Percentiles rank a stretch among this genome's conserved stretches.
phyloP scores from a whole-genome alignment of 441 rosid species.

The Aquilaria agallochum region DNA sequence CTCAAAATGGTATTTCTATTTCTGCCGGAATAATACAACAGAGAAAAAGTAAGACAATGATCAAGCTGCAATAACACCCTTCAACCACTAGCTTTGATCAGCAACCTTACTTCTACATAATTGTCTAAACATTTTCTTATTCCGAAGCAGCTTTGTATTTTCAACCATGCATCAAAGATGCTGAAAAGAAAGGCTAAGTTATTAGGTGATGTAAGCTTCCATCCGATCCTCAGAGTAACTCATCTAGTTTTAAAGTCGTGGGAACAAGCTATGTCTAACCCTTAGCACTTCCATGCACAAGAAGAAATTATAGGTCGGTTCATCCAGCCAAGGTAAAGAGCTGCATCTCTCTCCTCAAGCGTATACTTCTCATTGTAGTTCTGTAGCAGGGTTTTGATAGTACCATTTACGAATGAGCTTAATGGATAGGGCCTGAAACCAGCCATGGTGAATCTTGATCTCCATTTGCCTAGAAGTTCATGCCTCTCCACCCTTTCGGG shows the following conservation, averaged over 20 bases:
- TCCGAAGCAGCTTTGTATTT: too few species aligned
- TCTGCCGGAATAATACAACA: too few species aligned
- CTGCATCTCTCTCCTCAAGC: slow-evolving; percentile 79
- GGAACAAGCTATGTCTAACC: not conserved
- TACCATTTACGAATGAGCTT: slow-evolving; percentile 64
- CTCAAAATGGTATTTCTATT: too few species aligned
- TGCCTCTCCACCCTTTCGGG: slow-evolving; percentile 89
- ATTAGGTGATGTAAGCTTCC: too few species aligned
- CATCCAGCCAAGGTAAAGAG: slow-evolving; percentile 88
- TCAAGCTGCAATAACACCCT: slow-evolving; percentile 6
- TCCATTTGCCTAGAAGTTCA: slow-evolving; percentile 85
- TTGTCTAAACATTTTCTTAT: too few species aligned
- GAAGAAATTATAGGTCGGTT: slow-evolving; percentile 58
- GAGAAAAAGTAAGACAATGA: too few species aligned
- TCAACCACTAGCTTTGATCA: slow-evolving; percentile 1
- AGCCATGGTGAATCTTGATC: slow-evolving; percentile 76
- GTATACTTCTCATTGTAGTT: slow-evolving; percentile 60
- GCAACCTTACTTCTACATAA: not conserved
- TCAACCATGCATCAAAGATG: too few species aligned
- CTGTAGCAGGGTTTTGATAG: slow-evolving; percentile 62
- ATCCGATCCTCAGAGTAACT: too few species aligned
- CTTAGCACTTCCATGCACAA: slow-evolving; percentile 78
- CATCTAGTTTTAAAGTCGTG: too few species aligned
- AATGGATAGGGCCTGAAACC: slow-evolving; percentile 72
- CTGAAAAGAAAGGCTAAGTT: too few species aligned